phyloP scores from a whole-genome alignment of 78 protist species.

The Speleostelium caveatum region DNA sequence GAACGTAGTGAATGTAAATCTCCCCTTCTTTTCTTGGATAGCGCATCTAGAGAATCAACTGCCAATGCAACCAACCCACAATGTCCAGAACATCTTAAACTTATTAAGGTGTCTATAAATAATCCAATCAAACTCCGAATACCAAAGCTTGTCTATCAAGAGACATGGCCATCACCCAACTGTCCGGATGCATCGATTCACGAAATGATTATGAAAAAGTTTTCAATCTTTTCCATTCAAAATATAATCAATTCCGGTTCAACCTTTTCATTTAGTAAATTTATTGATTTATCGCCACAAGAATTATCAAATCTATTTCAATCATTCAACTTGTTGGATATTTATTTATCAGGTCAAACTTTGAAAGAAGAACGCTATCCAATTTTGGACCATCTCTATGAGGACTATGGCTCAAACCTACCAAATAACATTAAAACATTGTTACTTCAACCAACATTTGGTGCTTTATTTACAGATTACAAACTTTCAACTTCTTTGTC shows the following conservation, averaged over 20 bases:
- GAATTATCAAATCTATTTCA: constrained; percentile 1
- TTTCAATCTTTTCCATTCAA: constrained; percentile 13
- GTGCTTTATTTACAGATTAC: no score
- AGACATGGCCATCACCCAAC: constrained; percentile 12
- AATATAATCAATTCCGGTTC: not conserved
- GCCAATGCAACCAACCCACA: not conserved
- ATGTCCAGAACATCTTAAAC: not conserved
- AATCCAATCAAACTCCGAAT: constrained; percentile 59
- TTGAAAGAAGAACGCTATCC: constrained; percentile 15
- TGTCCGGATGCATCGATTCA: not conserved
- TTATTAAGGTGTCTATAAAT: not conserved
- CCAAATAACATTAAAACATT: constrained; percentile 20
- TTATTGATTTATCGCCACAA: constrained; percentile 60
- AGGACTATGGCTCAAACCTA: not conserved
- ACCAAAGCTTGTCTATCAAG: constrained; percentile 46
- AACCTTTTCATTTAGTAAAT: constrained; percentile 32
- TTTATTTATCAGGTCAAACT: constrained; percentile 1
- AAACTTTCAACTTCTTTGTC: not conserved
- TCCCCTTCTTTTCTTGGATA: constrained; percentile 67
- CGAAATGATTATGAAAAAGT: not conserved
- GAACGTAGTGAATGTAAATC: constrained; percentile 84
- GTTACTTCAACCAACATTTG: constrained; percentile 58
- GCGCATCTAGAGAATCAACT: not conserved
- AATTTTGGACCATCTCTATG: not conserved
- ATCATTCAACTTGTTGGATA: not conserved